phyloP scores from a whole-genome alignment of 495 filamentous ascomycete species.

The Emericellopsis terricola region DNA sequence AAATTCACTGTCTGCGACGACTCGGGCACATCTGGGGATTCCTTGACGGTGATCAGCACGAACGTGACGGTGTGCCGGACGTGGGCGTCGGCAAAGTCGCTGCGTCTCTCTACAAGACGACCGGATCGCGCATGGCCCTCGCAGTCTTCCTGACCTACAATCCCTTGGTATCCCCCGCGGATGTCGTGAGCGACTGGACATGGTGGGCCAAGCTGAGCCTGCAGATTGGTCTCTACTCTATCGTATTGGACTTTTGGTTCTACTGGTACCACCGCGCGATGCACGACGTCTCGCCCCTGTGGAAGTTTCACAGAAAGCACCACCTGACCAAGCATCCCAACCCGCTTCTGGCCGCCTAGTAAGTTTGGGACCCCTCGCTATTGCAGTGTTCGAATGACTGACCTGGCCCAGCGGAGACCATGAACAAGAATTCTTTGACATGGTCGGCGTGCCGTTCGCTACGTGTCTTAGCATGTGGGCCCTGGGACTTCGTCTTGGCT shows the following conservation, averaged over 20 bases:
- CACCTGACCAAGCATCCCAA: not conserved
- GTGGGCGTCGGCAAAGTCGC: not conserved
- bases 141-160: not conserved
- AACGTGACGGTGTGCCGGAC: not conserved
- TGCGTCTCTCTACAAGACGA: not conserved
- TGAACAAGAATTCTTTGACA: not conserved
- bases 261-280: not conserved
- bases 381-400: too few species aligned
- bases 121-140: not conserved
- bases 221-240: not conserved
- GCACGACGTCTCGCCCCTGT: not conserved
- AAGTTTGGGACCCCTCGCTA: too few species aligned
- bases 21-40: not conserved
- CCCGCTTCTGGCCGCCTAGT: not conserved
- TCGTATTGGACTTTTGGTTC: not conserved
- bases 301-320: not conserved
- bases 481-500: not conserved
- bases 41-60: not conserved
- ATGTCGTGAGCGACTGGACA: not conserved
- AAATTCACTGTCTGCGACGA: not conserved
- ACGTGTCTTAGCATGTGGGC: not conserved
- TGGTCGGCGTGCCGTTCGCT: not conserved
- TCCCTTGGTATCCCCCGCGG: not conserved
- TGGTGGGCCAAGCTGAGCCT: not conserved
- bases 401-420: too few species aligned